Percentiles rank a stretch among this genome's conserved stretches.
These are phyloP conservation scores for Claviceps arundinis DNA, from an alignment of 2,329 filamentous ascomycete genomes.

Conservation along the genomic window DNA sequence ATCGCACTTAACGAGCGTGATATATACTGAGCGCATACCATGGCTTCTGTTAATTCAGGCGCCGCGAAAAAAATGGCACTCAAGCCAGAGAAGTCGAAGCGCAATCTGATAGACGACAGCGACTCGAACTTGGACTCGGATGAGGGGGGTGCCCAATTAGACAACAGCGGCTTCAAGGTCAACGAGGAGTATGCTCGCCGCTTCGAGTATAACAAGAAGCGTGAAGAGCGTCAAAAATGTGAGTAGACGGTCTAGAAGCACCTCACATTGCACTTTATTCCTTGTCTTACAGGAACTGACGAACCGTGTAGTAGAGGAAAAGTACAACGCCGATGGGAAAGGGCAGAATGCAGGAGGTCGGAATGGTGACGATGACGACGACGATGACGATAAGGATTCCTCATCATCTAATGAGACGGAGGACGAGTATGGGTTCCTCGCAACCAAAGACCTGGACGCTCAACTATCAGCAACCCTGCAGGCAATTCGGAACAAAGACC, in stretches of 20 bases:
- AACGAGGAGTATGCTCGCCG: slow-evolving; percentile 81
- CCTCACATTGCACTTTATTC: not conserved
- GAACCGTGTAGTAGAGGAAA: slow-evolving; percentile 61
- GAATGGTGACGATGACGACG: slow-evolving; percentile 21
- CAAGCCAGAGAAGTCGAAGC: slow-evolving; percentile 25
- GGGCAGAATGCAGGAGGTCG: slow-evolving; percentile 11
- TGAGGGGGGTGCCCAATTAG: slow-evolving; percentile 27
- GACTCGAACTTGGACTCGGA: slow-evolving; percentile 39
- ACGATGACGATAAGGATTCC: slow-evolving; percentile 40
- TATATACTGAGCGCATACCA: not conserved
- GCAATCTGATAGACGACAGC: slow-evolving; percentile 42
- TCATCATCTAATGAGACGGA: slow-evolving; percentile 69
- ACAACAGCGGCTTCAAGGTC: slow-evolving; percentile 52
- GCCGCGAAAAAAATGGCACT: slow-evolving; percentile 7
- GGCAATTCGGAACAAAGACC: slow-evolving; percentile 83
- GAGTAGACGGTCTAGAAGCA: slow-evolving; percentile 16
- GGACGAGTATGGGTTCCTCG: slow-evolving; percentile 80
- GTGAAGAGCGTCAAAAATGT: slow-evolving; percentile 69
- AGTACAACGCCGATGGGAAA: slow-evolving; percentile 45
- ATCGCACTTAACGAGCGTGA: not conserved
- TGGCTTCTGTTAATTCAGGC: slow-evolving; percentile 5
- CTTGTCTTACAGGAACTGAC: slow-evolving; percentile 5
- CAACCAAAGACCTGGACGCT: slow-evolving; percentile 70
- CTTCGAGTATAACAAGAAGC: slow-evolving; percentile 96
- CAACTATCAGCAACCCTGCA: slow-evolving; percentile 78